Percentiles rank a stretch among this genome's conserved stretches.
Evolutionary conservation across 306 rosid genomes (phyloP).

Genomic region (Cicer arietinum): DNA sequence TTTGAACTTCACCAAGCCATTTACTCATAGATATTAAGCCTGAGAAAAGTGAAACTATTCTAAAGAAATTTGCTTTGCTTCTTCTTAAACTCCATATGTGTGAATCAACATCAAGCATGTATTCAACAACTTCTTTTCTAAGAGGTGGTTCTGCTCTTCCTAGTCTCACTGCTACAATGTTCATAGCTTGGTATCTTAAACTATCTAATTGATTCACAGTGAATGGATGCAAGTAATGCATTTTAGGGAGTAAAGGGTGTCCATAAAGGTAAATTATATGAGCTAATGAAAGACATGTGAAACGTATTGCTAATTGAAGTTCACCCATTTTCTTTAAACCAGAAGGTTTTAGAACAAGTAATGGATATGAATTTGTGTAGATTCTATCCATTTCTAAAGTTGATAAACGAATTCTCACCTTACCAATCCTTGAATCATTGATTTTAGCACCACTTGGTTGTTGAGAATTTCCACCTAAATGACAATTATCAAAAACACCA

Average conservation of each 20-base stretch:
- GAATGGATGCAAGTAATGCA: conserved; percentile 89
- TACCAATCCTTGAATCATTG: conserved; percentile 69
- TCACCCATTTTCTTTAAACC: conserved; percentile 90
- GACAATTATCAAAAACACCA: conserved; percentile 82
- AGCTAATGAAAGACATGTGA: conserved; percentile 75
- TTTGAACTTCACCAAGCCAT: conserved; percentile 77
- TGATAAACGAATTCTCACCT: conserved; percentile 79
- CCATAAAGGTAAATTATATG: conserved; percentile 77
- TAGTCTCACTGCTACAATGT: conserved; percentile 70
- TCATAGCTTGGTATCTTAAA: conserved; percentile 77
- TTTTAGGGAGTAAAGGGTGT: conserved; percentile 60
- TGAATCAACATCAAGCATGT: conserved; percentile 88
- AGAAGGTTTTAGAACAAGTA: conserved; percentile 60
- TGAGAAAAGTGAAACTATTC: conserved; percentile 69
- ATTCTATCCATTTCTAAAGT: conserved; percentile 85
- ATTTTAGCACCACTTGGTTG: conserved; percentile 43
- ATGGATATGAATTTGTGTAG: conserved; percentile 75
- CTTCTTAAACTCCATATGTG: conserved; percentile 92
- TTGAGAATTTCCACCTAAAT: conserved; percentile 58
- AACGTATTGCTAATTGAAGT: conserved; percentile 72
- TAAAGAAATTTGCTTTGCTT: conserved; percentile 81
- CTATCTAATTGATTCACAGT: conserved; percentile 80
- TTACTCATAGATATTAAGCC: conserved; percentile 64
- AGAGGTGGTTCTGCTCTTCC: conserved; percentile 81
- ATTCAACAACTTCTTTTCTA: conserved; percentile 84